Evolutionary conservation across 495 filamentous ascomycete genomes (phyloP).

Genomic region (Penicillium turbatum): DNA sequence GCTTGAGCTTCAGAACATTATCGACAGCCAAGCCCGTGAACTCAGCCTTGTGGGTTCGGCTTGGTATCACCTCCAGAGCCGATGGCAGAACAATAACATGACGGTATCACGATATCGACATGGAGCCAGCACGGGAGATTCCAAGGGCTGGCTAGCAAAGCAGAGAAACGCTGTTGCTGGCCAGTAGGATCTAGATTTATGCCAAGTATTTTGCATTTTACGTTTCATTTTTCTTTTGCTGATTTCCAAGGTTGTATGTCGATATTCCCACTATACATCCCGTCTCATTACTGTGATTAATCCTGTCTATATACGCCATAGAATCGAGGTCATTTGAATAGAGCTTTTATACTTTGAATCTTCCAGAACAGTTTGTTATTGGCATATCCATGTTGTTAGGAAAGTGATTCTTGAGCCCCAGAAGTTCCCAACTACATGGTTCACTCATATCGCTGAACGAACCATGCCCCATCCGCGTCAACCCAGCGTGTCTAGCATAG

Average conservation of each 20-base stretch:
- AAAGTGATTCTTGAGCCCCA: too few relatives aligned
- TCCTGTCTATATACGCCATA: conserved; percentile 2
- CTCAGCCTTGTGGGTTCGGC: conserved; percentile 80
- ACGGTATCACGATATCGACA: conserved; percentile 48
- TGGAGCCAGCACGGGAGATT: conserved; percentile 63
- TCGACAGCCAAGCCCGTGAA: conserved; percentile 70
- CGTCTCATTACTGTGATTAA: conserved; percentile 5
- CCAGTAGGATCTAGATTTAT: conserved; percentile 16
- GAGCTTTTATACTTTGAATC: background rate
- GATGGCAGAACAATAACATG: conserved; percentile 85
- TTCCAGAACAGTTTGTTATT: background rate
- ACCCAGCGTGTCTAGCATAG: too few relatives aligned
- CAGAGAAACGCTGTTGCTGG: conserved; percentile 69
- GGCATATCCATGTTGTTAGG: background rate
- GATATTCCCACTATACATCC: conserved; percentile 10
- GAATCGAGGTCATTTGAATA: conserved; percentile 2
- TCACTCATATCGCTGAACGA: too few relatives aligned
- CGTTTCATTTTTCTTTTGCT: background rate
- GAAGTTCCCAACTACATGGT: too few relatives aligned
- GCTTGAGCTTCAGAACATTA: conserved; percentile 57
- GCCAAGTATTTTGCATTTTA: background rate
- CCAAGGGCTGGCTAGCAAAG: conserved; percentile 86
- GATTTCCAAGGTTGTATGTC: conserved; percentile 1
- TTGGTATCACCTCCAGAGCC: conserved; percentile 83
- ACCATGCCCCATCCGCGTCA: too few relatives aligned